Evolutionary conservation across 352 stramenopile genomes (phyloP).

Genomic region (Aphanomyces euteiches): DNA sequence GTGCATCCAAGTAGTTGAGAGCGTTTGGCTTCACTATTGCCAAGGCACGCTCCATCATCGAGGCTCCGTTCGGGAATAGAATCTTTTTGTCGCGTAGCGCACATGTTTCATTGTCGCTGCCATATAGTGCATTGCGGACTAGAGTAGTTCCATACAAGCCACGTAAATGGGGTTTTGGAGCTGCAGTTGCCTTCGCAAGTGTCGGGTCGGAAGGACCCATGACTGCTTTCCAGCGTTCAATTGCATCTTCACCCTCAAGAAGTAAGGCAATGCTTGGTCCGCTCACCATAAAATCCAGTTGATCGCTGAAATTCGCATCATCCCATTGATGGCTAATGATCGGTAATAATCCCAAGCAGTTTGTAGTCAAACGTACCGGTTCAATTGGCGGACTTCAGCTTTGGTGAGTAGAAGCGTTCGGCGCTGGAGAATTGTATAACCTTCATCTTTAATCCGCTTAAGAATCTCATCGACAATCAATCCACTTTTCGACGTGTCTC

Average conservation of each 20-base stretch:
- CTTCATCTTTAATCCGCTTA: slow-evolving; percentile 45
- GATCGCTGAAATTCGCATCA: slow-evolving; percentile 38
- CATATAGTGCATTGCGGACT: slow-evolving; percentile 62
- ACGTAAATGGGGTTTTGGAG: slow-evolving; percentile 53
- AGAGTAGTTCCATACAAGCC: slow-evolving; percentile 65
- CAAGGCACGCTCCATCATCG: slow-evolving; percentile 39
- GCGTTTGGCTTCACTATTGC: slow-evolving; percentile 40
- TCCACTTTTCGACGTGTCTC: slow-evolving; percentile 35
- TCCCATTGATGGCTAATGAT: slow-evolving; percentile 36
- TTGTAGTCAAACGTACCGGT: slow-evolving; percentile 33
- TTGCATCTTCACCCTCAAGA: slow-evolving; percentile 36
- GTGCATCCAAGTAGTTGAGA: slow-evolving; percentile 7
- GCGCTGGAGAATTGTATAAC: slow-evolving; percentile 50
- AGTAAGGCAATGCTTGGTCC: slow-evolving; percentile 64
- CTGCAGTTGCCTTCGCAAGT: slow-evolving; percentile 42
- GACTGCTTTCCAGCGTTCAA: slow-evolving; percentile 43
- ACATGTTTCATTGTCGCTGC: slow-evolving; percentile 50
- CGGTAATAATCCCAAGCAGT: slow-evolving; percentile 14
- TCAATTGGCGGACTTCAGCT: slow-evolving; percentile 41
- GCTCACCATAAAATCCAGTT: slow-evolving; percentile 53
- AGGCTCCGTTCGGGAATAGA: slow-evolving; percentile 43
- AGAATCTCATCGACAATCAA: slow-evolving; percentile 42
- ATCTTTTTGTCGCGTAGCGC: slow-evolving; percentile 60
- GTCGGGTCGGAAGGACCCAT: slow-evolving; percentile 57
- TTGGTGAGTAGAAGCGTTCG: slow-evolving; percentile 42